A percentile compares a stretch with the other conserved stretches of the same genome.
Evolutionary conservation across 345 rosid genomes (phyloP).

Genomic region (Syzygium oleosum): DNA sequence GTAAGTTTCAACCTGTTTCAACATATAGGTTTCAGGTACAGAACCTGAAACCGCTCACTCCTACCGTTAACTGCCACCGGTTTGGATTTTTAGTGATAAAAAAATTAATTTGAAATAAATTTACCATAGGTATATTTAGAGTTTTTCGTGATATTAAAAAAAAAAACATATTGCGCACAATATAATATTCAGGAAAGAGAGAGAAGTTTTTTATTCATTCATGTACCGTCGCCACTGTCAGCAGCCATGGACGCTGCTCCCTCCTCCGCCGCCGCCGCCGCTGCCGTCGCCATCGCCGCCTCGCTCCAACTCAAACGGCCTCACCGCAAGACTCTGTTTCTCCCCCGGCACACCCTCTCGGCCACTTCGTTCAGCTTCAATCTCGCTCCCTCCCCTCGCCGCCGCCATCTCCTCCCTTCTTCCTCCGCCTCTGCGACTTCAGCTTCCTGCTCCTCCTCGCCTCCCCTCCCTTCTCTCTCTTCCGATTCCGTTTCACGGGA

Average conservation of each 20-base stretch:
- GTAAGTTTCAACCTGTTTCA: too few species aligned
- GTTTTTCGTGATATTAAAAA: too few species aligned
- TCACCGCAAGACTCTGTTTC: background rate
- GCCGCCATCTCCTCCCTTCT: background rate
- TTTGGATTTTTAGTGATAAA: too few species aligned
- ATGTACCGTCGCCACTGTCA: background rate
- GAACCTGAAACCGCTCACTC: too few species aligned
- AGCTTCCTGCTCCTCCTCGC: slow-evolving; percentile 9
- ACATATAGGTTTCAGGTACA: too few species aligned
- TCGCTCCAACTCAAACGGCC: background rate
- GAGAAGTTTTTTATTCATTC: background rate
- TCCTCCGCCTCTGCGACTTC: background rate
- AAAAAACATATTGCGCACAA: too few species aligned
- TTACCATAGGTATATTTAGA: too few species aligned
- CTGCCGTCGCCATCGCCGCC: background rate
- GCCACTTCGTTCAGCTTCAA: background rate
- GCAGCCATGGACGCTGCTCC: slow-evolving; percentile 1
- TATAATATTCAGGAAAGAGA: background rate
- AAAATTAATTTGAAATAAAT: too few species aligned
- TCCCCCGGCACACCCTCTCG: background rate
- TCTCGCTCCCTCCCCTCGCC: background rate
- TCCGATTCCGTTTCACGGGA: background rate
- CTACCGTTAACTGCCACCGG: too few species aligned
- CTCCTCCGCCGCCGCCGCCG: background rate
- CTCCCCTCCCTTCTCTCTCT: slow-evolving; percentile 4